Base-by-base conservation (phyloP, 108 stramenopile species). In the Heterococcus sp. region DNA sequence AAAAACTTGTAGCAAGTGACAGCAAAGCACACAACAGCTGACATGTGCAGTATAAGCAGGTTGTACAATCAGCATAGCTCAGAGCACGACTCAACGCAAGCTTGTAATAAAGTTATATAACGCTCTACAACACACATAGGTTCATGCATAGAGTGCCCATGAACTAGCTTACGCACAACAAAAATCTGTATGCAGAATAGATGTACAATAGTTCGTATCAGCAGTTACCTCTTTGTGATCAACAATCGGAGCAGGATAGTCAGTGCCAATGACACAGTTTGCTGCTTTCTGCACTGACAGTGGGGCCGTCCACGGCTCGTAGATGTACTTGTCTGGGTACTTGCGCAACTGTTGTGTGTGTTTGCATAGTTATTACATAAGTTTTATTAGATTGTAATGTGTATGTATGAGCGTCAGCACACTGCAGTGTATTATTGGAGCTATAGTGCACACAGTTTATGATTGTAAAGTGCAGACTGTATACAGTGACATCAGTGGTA, bases 291-390 rank as follows among this genome's bases (percentile, higher is more conserved):
- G 94, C 4, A 93, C 83, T 30, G 68, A 73, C 0, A 75, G 8
- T 4, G 95, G 94, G 3, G 98, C 96, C 32, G 89, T 92, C 98
- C 98, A 98, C 0, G 98, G 98, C 77, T 95, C 95, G 83, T 95
- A 98, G 65, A 97, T 98, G 78, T 95, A 96, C 80, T 95, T 94
- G 2, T 83, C 78, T 5, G 96, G 96, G 31, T 93, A 79, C 4
- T 94, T 82, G 35, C 78, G 81, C 26, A 98, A 37, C 32, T 37
- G 37, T 37, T 75, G 85, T 28, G 85, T 2, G 33, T 84, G 77
- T 37, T 94, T 95, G n/a, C 90, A 85, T 74, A 96, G 93, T 88
- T 95, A 97, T n/a, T n/a, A n/a, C n/a, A n/a, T n/a, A n/a, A n/a
- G n/a, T n/a, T n/a, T n/a, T n/a, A n/a, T n/a, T n/a, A n/a, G n/a